A percentile compares a stretch with the other conserved stretches of the same genome.
These are phyloP conservation scores for Kodamaea sp. DNA, from an alignment of 1,139 yeast genomes.

Conservation along the genomic window DNA sequence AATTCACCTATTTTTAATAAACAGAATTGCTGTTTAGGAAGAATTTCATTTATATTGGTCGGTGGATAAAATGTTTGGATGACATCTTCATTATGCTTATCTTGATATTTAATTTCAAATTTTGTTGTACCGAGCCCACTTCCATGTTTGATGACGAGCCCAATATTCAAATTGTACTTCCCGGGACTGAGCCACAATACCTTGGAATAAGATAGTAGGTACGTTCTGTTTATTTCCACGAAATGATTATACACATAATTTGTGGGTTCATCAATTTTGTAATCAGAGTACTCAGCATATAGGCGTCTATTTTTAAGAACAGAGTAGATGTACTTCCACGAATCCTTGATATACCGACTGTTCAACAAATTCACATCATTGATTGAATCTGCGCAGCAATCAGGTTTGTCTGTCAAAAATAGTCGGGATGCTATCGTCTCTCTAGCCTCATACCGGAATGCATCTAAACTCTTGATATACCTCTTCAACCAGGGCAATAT, in stretches of 20 bases:
- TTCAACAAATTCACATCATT: conserved; percentile 7
- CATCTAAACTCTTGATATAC: conserved; percentile 50
- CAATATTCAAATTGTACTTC: conserved; percentile 51
- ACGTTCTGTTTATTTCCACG: conserved; percentile 50
- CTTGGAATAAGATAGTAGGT: conserved; percentile 50
- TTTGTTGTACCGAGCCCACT: conserved; percentile 62
- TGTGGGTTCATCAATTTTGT: conserved; percentile 52
- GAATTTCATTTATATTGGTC: conserved; percentile 54
- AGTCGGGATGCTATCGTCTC: conserved; percentile 35
- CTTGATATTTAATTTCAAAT: conserved; percentile 44
- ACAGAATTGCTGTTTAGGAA: conserved; percentile 55
- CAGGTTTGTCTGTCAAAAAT: conserved; percentile 17
- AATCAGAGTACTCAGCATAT: conserved; percentile 54
- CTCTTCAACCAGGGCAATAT: conserved; percentile 44
- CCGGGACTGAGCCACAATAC: conserved; percentile 54
- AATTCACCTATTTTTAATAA: conserved; percentile 56
- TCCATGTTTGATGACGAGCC: conserved; percentile 52
- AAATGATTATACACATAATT: conserved; percentile 46
- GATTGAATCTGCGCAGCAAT: conserved; percentile 4
- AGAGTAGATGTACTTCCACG: conserved; percentile 57
- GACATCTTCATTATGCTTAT: conserved; percentile 21
- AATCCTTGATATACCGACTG: conserved; percentile 43
- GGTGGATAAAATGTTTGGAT: conserved; percentile 55
- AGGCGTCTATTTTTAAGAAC: conserved; percentile 52
- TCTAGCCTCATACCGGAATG: conserved; percentile 40